Base-by-base conservation (phyloP, 768 basidiomycete species). In the Vararia minispora region DNA sequence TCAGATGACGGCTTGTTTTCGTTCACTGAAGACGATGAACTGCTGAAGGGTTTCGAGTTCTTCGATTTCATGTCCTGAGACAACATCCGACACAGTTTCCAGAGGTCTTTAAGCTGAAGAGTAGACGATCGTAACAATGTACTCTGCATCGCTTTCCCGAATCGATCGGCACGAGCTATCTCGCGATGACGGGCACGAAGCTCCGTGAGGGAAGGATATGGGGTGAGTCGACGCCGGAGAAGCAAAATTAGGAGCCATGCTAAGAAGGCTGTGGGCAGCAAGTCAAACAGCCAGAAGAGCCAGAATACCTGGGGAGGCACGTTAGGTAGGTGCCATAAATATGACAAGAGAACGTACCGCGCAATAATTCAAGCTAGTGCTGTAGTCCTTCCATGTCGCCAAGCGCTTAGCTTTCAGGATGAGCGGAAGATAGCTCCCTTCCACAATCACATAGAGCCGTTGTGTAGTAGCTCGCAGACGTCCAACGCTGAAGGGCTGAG, bases 211-310 rank as follows among this genome's bases (percentile, higher is more conserved):
- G 63, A 73, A 7, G 79, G 77, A 44, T 78, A 73, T 3, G 71
- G 63, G 13, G 69, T 60, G 22, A 79, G 36, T 42, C 63, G 65
- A 25, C 67, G 64, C 27, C 65, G 64, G 22, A 74, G 25, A 33
- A 81, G 64, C 28, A 63, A 48, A 43, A 66, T 70, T 21, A 72
- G 48, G 11, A 79, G 51, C 26, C 64, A 61, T 28, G 71, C 52
- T 33, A 77, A 43, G 18, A 76, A 50, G 6, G 66, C 63, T 10
- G 80, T 69, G 10, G 71, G 58, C 4, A 83, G 61, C 11, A 76
- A 49, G 47, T 79, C 64, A 36, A 70, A 49, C 53, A 70, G 71
- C 79, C 79, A 82, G 12, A 79, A 48, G 25, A 65, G 53, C 80
- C 80, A 82, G 45, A 69, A 82, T 1, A 62, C 40, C 80, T 80